Conservation (phyloP, 192 early-diverging fungal genomes). For the Phlyctochytrium planicorne region DNA sequence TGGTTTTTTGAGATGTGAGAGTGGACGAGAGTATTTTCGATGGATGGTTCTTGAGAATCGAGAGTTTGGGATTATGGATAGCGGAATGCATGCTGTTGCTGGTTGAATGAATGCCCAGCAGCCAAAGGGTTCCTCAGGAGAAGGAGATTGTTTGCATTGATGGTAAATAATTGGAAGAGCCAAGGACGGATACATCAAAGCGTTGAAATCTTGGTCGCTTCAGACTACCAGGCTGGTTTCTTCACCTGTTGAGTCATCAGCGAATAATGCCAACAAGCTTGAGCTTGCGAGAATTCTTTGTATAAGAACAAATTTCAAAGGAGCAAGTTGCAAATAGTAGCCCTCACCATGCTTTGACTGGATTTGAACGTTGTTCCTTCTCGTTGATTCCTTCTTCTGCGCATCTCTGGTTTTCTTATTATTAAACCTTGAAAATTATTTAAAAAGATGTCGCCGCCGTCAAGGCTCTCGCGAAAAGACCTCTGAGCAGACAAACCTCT, state of each 20-base stretch:
- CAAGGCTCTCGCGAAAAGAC: slow-evolving; percentile 8
- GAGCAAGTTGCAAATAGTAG: not conserved
- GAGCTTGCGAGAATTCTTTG: not conserved
- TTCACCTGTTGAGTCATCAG: not conserved
- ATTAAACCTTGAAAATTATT: not conserved
- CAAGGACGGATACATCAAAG: not conserved
- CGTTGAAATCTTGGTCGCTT: not conserved
- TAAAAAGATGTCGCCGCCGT: slow-evolving; percentile 6
- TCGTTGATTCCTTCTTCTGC: not conserved
- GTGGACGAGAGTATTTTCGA: not conserved
- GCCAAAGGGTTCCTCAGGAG: not conserved
- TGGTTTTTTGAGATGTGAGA: not conserved
- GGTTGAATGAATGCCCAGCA: not conserved
- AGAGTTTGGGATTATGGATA: too few species aligned
- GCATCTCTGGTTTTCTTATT: not conserved
- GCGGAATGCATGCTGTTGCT: not conserved
- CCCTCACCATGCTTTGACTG: not conserved
- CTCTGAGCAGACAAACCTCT: not conserved
- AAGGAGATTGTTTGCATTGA: not conserved
- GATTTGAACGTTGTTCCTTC: not conserved
- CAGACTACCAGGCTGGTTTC: not conserved
- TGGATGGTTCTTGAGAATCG: not conserved
- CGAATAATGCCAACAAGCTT: not conserved
- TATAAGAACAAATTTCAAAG: not conserved
- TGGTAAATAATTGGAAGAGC: not conserved